These are phyloP conservation scores for Tetraselmis chui DNA, from an alignment of 139 green algal genomes.

Conservation along the genomic window DNA sequence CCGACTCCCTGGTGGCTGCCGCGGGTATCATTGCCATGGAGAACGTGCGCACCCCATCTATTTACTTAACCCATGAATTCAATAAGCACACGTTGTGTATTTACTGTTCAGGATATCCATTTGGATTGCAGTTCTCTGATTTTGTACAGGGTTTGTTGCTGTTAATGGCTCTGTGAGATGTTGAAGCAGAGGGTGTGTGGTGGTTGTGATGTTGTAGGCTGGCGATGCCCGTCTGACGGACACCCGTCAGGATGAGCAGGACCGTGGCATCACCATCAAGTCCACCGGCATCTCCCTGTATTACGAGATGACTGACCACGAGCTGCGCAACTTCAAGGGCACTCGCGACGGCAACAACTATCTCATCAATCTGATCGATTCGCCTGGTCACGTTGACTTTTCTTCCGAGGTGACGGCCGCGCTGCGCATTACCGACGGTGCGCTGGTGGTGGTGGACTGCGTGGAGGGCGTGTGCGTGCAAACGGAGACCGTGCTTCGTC, in stretches of 20 bases:
- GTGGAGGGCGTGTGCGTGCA: slow-evolving; percentile 99
- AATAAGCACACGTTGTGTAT: too few species aligned
- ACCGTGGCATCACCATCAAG: slow-evolving; percentile 99
- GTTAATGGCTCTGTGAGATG: neutral
- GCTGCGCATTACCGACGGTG: slow-evolving; percentile 98
- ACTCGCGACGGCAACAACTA: slow-evolving; percentile 83
- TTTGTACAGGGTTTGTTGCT: neutral
- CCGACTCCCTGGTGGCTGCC: slow-evolving; percentile 96
- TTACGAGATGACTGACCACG: slow-evolving; percentile 83
- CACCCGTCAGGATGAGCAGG: slow-evolving; percentile 96
- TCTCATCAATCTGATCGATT: slow-evolving; percentile 99
- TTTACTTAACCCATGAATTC: too few species aligned
- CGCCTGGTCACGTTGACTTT: slow-evolving; percentile 99
- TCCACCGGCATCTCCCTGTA: slow-evolving; percentile 98
- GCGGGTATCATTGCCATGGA: slow-evolving; percentile 98
- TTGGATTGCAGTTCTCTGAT: too few species aligned
- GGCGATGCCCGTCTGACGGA: slow-evolving; percentile 89
- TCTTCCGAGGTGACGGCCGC: slow-evolving; percentile 98
- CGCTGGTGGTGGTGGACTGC: slow-evolving; percentile 98
- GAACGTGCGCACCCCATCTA: slow-evolving; percentile 45
- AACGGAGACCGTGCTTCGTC: slow-evolving; percentile 98
- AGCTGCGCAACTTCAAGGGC: slow-evolving; percentile 69
- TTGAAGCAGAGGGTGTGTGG: too few species aligned
- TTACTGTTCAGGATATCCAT: too few species aligned
- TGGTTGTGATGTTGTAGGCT: too few species aligned